These are phyloP conservation scores for Setomelanomma holmii DNA, from an alignment of 2,329 filamentous ascomycete genomes.

Conservation along the genomic window DNA sequence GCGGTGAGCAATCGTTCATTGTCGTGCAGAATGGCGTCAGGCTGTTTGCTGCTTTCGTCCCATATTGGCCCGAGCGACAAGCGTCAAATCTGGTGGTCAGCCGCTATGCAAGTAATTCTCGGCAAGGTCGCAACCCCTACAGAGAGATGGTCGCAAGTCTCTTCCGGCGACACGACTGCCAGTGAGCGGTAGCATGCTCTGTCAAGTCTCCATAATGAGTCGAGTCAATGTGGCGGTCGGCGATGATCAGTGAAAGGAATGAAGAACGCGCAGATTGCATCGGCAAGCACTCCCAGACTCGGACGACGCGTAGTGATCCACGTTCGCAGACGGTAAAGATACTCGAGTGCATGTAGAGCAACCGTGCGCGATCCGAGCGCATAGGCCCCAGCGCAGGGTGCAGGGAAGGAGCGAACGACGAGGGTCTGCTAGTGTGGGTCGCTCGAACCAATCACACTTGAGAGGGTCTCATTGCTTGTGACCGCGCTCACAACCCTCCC, in stretches of 20 bases:
- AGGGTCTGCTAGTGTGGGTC: constrained; percentile 11
- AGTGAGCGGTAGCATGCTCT: background rate
- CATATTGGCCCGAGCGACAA: constrained; percentile 34
- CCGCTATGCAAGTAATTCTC: constrained; percentile 27
- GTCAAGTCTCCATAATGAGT: background rate
- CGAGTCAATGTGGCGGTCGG: too few relatives aligned
- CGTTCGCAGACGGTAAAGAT: constrained; percentile 7
- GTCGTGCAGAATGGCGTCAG: constrained; percentile 32
- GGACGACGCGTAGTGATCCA: background rate
- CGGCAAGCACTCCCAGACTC: background rate
- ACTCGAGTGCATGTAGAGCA: constrained; percentile 17
- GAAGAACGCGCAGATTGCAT: background rate
- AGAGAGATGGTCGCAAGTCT: constrained; percentile 4
- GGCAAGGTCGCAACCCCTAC: constrained; percentile 24
- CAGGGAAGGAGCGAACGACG: constrained; percentile 7
- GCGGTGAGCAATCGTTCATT: constrained; percentile 12
- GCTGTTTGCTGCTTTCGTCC: constrained; percentile 26
- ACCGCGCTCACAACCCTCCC: constrained; percentile 9
- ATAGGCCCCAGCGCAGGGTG: constrained; percentile 1
- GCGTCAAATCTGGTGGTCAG: constrained; percentile 17
- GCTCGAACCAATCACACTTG: constrained; percentile 20
- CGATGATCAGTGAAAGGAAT: background rate
- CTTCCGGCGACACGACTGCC: constrained; percentile 8
- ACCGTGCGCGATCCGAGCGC: constrained; percentile 18
- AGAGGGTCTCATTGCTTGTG: constrained; percentile 12